Conservation (phyloP, 2,329 filamentous ascomycete genomes). For the Hypomyces perniciosus region DNA sequence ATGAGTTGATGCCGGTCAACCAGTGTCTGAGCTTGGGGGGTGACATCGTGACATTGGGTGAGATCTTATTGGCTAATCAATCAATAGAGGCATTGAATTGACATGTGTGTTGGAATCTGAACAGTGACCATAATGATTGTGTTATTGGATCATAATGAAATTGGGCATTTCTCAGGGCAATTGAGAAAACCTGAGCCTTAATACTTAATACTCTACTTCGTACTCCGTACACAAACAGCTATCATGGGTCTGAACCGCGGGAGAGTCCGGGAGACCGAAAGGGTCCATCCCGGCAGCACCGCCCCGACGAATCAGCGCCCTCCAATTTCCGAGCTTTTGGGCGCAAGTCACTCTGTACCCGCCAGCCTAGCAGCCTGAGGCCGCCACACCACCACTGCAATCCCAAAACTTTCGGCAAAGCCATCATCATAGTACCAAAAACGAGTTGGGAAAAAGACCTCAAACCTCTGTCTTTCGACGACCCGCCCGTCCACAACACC, state of each 20-base stretch:
- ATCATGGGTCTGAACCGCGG: slow-evolving; percentile 16
- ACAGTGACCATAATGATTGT: too few relatives aligned
- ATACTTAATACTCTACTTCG: neutral
- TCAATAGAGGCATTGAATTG: too few relatives aligned
- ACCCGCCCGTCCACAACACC: slow-evolving; percentile 18
- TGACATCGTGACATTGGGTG: too few relatives aligned
- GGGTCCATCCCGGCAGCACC: slow-evolving; percentile 13
- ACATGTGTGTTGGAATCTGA: too few relatives aligned
- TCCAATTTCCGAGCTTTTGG: slow-evolving; percentile 40
- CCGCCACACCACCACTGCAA: slow-evolving; percentile 23
- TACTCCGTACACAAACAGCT: neutral
- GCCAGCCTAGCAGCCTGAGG: slow-evolving; percentile 37
- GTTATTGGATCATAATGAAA: too few relatives aligned
- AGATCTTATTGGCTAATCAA: too few relatives aligned
- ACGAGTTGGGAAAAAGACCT: slow-evolving; percentile 42
- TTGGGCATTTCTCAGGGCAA: too few relatives aligned
- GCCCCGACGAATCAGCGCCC: slow-evolving; percentile 36
- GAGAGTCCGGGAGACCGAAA: slow-evolving; percentile 25
- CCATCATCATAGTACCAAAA: slow-evolving; percentile 26
- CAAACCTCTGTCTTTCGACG: slow-evolving; percentile 30
- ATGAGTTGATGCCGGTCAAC: too few relatives aligned
- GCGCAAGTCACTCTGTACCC: neutral
- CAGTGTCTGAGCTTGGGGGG: too few relatives aligned
- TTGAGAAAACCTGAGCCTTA: neutral
- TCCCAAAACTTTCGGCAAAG: slow-evolving; percentile 38